These are phyloP conservation scores for Podila verticillata DNA, from an alignment of 192 early-diverging fungal species.

Conservation along the genomic window DNA sequence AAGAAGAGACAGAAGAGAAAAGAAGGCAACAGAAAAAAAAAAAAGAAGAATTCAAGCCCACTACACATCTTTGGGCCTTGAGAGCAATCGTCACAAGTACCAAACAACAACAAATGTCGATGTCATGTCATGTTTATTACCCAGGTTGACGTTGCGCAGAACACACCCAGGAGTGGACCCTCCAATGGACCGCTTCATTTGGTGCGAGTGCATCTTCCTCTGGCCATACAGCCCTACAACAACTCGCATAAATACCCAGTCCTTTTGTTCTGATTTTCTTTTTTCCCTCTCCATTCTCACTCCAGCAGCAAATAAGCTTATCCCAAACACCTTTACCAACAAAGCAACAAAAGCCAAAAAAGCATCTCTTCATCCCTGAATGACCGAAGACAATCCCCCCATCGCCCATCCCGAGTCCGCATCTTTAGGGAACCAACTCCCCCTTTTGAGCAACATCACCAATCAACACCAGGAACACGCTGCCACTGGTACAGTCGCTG, in stretches of 20 bases:
- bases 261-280: not conserved
- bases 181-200: too few species aligned
- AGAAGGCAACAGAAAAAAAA: too few species aligned
- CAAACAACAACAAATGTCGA: too few species aligned
- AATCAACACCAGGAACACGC: not conserved
- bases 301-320: not conserved
- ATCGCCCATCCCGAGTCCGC: constrained; percentile 11
- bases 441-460: constrained; percentile 2
- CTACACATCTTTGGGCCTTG: too few species aligned
- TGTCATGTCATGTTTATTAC: too few species aligned
- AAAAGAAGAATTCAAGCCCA: too few species aligned
- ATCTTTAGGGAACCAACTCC: constrained; percentile 26
- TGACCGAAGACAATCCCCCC: constrained; percentile 27
- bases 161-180: too few species aligned
- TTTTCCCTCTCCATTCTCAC: not conserved
- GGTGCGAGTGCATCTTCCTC: too few species aligned
- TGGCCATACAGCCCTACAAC: too few species aligned
- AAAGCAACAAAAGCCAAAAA: not conserved
- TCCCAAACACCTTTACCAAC: not conserved
- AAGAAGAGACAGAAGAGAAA: too few species aligned
- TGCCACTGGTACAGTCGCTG: not conserved
- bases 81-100: too few species aligned
- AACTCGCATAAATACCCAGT: not conserved
- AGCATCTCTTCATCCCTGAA: constrained; percentile 13
- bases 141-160: too few species aligned